Evolutionary conservation across 73 alveolate genomes (phyloP), one percentile per base, ranked within the genome.

Genomic region (Stentor coeruleus): DNA sequence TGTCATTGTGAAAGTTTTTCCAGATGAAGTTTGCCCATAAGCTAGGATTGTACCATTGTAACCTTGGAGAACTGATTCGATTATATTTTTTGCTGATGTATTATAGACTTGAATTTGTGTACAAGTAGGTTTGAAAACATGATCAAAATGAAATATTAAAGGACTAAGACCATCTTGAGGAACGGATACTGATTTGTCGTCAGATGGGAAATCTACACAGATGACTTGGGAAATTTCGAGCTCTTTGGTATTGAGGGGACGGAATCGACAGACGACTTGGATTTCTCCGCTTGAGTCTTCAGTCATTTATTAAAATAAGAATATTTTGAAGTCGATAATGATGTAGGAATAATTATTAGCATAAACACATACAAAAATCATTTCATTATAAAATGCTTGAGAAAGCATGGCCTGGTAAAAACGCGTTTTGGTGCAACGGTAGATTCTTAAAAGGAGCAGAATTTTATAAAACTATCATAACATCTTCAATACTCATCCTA

Each of bases 21-120:
- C 99, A 74, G 97, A 87, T 26, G 98, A 97, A 26, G 99, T 96
- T 86, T 96, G 91, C n/a, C 99, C 99, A 86, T 96, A 96, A 35
- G 98, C 95, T 86, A 96, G 94, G 3, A 96, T 90, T 2, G 99
- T 96, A 2, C 98, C 97, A 86, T 95, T 96, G 88, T 88, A 96
- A 31, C 99, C 99, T 74, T 90, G 90, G 84, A 96, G 88, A 59
- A 94, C 94, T 55, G 96, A 93, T 84, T 87, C 89, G 26, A 95
- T 20, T 6, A 49, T 49, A 20, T 6, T 6, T 20, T 20, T 49
- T 57, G 97, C 66, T 11, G 66, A 6, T 6, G 20, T 20, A 11
- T 77, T 38, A 20, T 49, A 49, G 66, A 49, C 66, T 3, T 20
- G 15, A 20, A 3, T 40, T 81, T 60, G 41, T 14, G 36, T 60